Evolutionary conservation across 2,329 filamentous ascomycete species (phyloP), one percentile per base, ranked within the genome.

Genomic region (Pseudogymnoascus sp.): DNA sequence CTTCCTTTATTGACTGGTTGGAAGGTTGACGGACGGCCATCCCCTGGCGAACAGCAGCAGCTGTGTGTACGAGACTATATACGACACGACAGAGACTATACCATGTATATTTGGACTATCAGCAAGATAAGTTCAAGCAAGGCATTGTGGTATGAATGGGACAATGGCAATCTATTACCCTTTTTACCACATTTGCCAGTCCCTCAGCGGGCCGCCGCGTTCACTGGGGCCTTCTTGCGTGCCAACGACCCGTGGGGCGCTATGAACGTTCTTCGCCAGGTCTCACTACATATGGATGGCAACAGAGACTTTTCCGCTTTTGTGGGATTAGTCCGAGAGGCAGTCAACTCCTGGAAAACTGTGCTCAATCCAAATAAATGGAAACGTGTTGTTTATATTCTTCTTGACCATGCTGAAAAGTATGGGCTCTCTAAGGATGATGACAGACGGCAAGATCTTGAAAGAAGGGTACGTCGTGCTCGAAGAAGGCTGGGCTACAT

Each of bases 1-100:
- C 71, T 67, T 53, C 60, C 64, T 36, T 64, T 71, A 39, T 61
- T 72, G 25, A 70, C 66, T 2, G 68, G 71, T 28, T 66, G 64
- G 36, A 14, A 63, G 25, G 38, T 64, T 1, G 65, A 64, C 14
- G 22, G 22, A 25, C 5, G 22, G 2, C 15, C 38, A 41, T 41
- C 38, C 18, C 15, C 15, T 41, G 9, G 38, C 9, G 15, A 41
- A 20, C 38, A 41, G 4, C 38, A 39, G 20, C 15, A 41, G 9
- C 38, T 41, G 15, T 41, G 38, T 41, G 15, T 41, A 20, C 9
- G 18, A 41, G 38, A 41, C 15, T 41, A 41, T 20, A 41, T 41
- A 41, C 15, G 15, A 41, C 38, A 41, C 7, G 38, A 41, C 4
- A 41, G 38, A 20, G 15, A 41, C 18, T 41, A 41, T 41, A 20